Base-by-base conservation (phyloP, 1,139 yeast genomes). In the Hemisphaericaspora xylofermentans region DNA sequence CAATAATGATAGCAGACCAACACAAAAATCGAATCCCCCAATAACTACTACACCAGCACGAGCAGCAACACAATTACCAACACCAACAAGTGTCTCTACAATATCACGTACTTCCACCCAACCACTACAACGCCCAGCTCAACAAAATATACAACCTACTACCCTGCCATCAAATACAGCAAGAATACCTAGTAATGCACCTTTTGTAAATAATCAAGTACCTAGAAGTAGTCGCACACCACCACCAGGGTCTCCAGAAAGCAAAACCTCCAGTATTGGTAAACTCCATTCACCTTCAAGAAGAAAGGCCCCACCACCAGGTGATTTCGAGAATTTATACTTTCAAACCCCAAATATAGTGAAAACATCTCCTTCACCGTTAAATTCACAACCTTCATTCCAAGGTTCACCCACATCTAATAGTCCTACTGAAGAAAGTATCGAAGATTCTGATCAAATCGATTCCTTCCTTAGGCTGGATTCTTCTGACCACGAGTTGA, bases 271-370 rank as follows among this genome's bases (percentile, higher is more conserved):
- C 13, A 10, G 25, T 8, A 19, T 3, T 31, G 15, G 9, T 10
- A 31, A n/a, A n/a, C 13, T 3, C 10, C 21, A 7, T 14, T 16
- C 34, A 14, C 32, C 33, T 9, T 3, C 19, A 1, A 44, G 54
- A 13, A 49, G 66, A 24, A 59, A 57, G 46, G 61, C 64, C 6
- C 64, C 64, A 3, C 60, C 63, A 22, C 6, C 15, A 4, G 15
- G 15, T 13, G 51, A 44, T 15, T 33, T 45, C 15, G 48, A 50
- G 31, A 29, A 25, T 45, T 36, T 32, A 38, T 42, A 56, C 42
- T 39, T 38, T 17, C 40, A 25, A 10, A 15, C 42, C 13, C 31
- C 41, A 14, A 31, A 33, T 24, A 31, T 25, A 10, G 36, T 29
- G 26, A 36, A 39, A 31, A 38, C 28, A 22, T 39, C 35, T 21